Base-by-base conservation (phyloP, 345 rosid species). In the Populus pruinosa region DNA sequence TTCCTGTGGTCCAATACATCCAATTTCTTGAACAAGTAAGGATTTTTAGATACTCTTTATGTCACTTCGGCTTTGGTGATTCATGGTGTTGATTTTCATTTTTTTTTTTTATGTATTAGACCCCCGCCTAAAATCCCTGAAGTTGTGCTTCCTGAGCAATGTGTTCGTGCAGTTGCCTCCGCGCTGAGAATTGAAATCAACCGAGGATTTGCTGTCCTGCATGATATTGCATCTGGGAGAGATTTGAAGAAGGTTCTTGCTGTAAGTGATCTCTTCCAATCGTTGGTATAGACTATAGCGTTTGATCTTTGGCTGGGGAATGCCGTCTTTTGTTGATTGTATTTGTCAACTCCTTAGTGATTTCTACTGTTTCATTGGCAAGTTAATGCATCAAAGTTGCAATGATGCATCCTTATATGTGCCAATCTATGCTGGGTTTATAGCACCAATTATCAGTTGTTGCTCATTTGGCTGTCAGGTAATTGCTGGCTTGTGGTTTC, bases 401-500 rank as follows among this genome's bases (percentile, higher is more conserved):
- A 39, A 13, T 31, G 7, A 17, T 23, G 13, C 14, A 1, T 49
- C 29, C 47, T 67, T 33, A 12, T 64, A 17, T 20, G 33, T 49
- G 41, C 29, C 25, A 16, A 67, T n/a, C 0, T 1, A 11, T 47
- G 29, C 3, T 50, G 35, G 16, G 4, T 47, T 47, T 12, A 59
- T 6, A 56, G 13, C 41, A 0, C 21, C 20, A 39, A 14, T 25
- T 59, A 23, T 13, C 12, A n/a, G 53, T 10, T 38, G 25, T 1
- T 27, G 63, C 7, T 69, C 50, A 33, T 83, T 6, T 88, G 31
- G 70, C 59, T 70, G 65, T 35, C 78, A 88, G 99, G 92, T 86
- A 77, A 81, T 89, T 67, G 82, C 87, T 27, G 94, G 92, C 61
- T 76, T 96, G 77, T 93, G 97, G 95, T 77, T 92, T 13, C 73